Evolutionary conservation across 2,329 filamentous ascomycete species (phyloP).

Genomic region (Zopfia rhizophila): DNA sequence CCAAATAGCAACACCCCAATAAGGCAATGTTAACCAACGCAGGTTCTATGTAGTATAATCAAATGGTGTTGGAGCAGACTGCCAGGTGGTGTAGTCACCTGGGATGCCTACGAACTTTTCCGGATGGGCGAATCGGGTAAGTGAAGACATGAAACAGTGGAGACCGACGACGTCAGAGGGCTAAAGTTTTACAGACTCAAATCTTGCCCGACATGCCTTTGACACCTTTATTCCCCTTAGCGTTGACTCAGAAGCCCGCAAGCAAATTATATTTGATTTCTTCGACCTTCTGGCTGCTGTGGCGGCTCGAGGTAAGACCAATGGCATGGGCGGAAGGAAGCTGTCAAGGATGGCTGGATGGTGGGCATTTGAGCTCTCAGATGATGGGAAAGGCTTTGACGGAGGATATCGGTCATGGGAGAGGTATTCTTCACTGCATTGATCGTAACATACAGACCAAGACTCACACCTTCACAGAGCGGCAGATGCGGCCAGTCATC

Average conservation of each 20-base stretch:
- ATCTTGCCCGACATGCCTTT: conserved; percentile 91
- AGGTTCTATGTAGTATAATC: conserved; percentile 92
- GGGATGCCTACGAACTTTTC: conserved; percentile 97
- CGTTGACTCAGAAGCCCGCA: conserved; percentile 85
- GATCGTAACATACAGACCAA: neutral
- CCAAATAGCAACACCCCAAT: conserved; percentile 15
- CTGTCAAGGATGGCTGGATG: conserved; percentile 94
- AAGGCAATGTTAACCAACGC: conserved; percentile 29
- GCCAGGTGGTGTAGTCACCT: conserved; percentile 89
- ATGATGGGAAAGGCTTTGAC: conserved; percentile 91
- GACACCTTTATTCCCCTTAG: conserved; percentile 95
- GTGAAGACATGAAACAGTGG: conserved; percentile 26
- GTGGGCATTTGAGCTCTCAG: conserved; percentile 96
- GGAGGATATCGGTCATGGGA: conserved; percentile 92
- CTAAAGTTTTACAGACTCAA: conserved; percentile 73
- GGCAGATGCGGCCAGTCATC: conserved; percentile 93
- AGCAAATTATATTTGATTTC: conserved; percentile 93
- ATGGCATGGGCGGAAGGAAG: conserved; percentile 92
- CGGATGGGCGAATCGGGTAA: conserved; percentile 91
- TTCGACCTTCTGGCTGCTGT: conserved; percentile 93
- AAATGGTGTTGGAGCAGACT: conserved; percentile 99
- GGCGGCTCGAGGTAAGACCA: conserved; percentile 91
- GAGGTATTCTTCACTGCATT: conserved; percentile 63
- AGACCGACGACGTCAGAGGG: conserved; percentile 10
- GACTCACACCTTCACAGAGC: conserved; percentile 67